Evolutionary conservation across 257 asterid genomes (phyloP).

Genomic region (Fraxinus pennsylvanica): DNA sequence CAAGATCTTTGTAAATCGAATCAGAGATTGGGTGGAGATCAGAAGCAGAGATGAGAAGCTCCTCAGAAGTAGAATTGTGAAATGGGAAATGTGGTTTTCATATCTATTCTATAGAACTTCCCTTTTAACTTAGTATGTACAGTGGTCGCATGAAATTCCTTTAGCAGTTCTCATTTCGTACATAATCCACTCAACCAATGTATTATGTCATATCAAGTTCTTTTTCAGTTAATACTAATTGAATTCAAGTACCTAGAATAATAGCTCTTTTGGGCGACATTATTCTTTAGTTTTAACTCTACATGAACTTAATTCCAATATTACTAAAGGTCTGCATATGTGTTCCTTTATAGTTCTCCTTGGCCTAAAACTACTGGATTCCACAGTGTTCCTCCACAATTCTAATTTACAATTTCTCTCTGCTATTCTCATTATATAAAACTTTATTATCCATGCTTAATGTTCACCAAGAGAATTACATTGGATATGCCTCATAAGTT

Average conservation of each 20-base stretch:
- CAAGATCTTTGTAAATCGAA: too few species aligned
- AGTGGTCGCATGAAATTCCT: neutral
- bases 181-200: neutral
- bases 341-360: neutral
- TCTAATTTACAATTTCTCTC: neutral
- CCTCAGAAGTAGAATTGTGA: too few species aligned
- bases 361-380: neutral
- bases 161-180: neutral
- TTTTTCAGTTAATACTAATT: too few species aligned
- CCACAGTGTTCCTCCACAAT: neutral
- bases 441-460: neutral
- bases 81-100: neutral
- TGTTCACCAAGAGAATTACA: neutral
- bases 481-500: neutral
- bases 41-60: too few species aligned
- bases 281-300: too few species aligned
- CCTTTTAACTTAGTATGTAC: neutral
- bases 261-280: too few species aligned
- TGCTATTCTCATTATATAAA: neutral
- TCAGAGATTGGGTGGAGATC: too few species aligned
- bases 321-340: neutral
- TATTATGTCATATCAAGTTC: too few species aligned
- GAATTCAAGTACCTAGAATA: too few species aligned
- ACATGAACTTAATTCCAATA: neutral
- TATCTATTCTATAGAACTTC: neutral